A percentile compares a stretch with the other conserved stretches of the same genome.
Evolutionary conservation across 2,329 filamentous ascomycete genomes (phyloP).

Genomic region (Leptosphaerulina australis): DNA sequence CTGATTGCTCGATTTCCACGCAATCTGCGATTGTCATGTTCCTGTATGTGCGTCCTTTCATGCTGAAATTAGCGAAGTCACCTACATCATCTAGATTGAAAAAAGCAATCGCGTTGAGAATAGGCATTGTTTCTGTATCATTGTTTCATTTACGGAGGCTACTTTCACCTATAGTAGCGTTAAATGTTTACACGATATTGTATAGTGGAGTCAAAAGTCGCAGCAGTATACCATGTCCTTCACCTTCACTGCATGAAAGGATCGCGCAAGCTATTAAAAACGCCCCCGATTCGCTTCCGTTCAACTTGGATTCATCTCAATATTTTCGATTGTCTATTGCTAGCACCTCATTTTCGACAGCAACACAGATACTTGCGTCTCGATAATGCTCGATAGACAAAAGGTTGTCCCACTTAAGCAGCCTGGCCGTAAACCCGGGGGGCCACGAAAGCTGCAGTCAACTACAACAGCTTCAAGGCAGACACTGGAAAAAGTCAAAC

Average conservation of each 20-base stretch:
- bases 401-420: slow-evolving; percentile 3
- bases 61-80: not conserved
- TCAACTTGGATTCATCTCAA: too few relatives aligned
- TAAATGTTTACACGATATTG: not conserved
- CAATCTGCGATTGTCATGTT: too few relatives aligned
- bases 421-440: not conserved
- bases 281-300: not conserved
- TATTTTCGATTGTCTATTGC: too few relatives aligned
- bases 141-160: not conserved
- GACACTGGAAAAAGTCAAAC: not conserved
- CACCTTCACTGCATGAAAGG: slow-evolving; percentile 3
- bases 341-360: too few relatives aligned
- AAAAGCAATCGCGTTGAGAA: not conserved
- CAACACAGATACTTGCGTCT: not conserved
- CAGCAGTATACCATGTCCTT: not conserved
- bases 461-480: not conserved
- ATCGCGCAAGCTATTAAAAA: not conserved
- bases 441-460: not conserved
- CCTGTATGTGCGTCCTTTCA: not conserved
- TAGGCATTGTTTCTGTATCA: not conserved
- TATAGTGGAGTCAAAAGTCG: not conserved
- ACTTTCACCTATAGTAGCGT: not conserved
- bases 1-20: too few relatives aligned
- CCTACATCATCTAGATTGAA: not conserved
- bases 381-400: slow-evolving; percentile 9